phyloP scores from a whole-genome alignment of 805 yeast genomes.

The Pichia rugopelliculosa region DNA sequence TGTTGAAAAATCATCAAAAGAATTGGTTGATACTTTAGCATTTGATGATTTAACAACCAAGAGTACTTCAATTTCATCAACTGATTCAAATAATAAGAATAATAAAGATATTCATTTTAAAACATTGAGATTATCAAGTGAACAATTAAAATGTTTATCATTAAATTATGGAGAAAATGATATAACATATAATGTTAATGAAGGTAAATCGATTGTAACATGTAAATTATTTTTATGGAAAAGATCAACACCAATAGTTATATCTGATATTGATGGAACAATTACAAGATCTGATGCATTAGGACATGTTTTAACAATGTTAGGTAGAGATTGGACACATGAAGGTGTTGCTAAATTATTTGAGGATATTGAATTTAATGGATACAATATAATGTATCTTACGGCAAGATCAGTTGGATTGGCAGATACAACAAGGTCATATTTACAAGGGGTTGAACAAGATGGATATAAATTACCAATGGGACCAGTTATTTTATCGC shows the following conservation, averaged over 20 bases:
- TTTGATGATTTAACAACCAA: neutral
- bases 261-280: constrained; percentile 96
- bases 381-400: constrained; percentile 87
- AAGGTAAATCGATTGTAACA: constrained; percentile 69
- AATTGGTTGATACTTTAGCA: neutral
- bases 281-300: constrained; percentile 96
- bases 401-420: constrained; percentile 95
- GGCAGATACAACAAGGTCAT: constrained; percentile 85
- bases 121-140: constrained; percentile 85
- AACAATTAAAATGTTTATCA: constrained; percentile 69
- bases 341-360: constrained; percentile 89
- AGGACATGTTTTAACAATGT: constrained; percentile 88
- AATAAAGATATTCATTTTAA: constrained; percentile 50
- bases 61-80: neutral
- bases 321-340: constrained; percentile 98
- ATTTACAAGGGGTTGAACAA: constrained; percentile 71
- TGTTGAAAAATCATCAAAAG: neutral
- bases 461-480: constrained; percentile 65
- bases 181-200: constrained; percentile 69
- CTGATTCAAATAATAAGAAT: constrained; percentile 15
- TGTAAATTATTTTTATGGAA: constrained; percentile 82
- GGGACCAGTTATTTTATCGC: constrained; percentile 93
- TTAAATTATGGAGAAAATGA: constrained; percentile 75
- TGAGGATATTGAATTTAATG: constrained; percentile 78
- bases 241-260: constrained; percentile 78